Percentiles rank a stretch among this genome's conserved stretches.
Evolutionary conservation across 2,329 filamentous ascomycete species (phyloP).

Genomic region (Aspergillus versicolor): DNA sequence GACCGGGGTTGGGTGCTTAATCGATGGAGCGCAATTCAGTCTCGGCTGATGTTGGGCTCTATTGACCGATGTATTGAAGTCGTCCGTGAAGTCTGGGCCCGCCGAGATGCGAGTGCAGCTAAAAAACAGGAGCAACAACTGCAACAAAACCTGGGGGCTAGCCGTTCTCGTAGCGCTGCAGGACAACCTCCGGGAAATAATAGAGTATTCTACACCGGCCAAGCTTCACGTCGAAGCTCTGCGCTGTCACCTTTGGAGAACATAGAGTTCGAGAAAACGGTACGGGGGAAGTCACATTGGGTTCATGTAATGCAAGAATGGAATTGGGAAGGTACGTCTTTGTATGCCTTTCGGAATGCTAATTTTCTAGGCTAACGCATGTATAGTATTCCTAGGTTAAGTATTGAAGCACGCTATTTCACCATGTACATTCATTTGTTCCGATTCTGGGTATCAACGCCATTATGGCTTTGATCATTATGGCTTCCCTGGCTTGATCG

Average conservation of each 20-base stretch:
- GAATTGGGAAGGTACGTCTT: constrained; percentile 66
- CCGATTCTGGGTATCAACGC: not conserved
- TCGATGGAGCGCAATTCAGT: constrained; percentile 61
- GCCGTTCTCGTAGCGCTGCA: constrained; percentile 17
- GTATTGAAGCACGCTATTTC: not conserved
- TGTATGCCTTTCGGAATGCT: not conserved
- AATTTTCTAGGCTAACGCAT: constrained; percentile 8
- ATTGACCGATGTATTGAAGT: constrained; percentile 66
- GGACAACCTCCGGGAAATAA: constrained; percentile 22
- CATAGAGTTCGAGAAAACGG: constrained; percentile 60
- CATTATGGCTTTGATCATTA: not conserved
- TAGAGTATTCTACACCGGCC: constrained; percentile 8
- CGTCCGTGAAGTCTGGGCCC: constrained; percentile 64
- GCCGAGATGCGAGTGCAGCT: constrained; percentile 56
- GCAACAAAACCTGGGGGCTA: constrained; percentile 24
- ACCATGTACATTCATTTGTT: not conserved
- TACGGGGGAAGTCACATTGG: constrained; percentile 68
- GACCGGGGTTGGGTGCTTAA: constrained; percentile 64
- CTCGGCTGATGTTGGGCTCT: constrained; percentile 65
- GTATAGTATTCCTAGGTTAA: constrained; percentile 43
- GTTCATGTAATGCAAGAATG: constrained; percentile 70
- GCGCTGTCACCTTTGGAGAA: constrained; percentile 38
- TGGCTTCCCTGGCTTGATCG: not conserved
- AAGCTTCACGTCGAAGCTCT: constrained; percentile 28
- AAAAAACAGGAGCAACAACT: constrained; percentile 36